Conservation (phyloP, 108 stramenopile genomes). For the Aureococcus anophagefferens region DNA sequence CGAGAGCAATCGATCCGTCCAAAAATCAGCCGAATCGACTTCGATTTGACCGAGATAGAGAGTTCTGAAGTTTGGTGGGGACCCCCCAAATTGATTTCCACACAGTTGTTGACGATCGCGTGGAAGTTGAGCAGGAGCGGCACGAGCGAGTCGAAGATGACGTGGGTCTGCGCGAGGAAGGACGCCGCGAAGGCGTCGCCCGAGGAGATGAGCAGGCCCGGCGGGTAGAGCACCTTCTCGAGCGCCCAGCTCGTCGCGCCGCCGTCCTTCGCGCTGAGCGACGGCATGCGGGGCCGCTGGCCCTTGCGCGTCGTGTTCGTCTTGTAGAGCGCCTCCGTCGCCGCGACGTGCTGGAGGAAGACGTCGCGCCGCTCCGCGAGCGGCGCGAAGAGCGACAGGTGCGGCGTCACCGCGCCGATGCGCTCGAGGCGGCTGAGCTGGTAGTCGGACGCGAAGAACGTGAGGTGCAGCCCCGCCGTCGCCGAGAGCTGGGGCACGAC, state of each 20-base stretch:
- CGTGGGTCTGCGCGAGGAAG: background rate
- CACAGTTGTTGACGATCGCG: background rate
- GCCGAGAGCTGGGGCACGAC: background rate
- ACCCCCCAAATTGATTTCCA: no score
- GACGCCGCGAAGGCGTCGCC: background rate
- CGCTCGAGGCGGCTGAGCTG: background rate
- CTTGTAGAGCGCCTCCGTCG: no score
- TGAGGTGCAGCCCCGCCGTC: background rate
- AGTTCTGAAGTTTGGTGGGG: no score
- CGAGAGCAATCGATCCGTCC: no score
- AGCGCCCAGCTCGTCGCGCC: background rate
- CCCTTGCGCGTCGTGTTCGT: no score
- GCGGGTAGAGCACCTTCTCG: background rate
- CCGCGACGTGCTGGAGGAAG: no score
- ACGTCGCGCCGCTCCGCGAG: background rate
- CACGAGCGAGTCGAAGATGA: background rate
- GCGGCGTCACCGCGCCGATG: background rate
- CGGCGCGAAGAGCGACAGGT: background rate
- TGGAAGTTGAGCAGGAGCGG: background rate
- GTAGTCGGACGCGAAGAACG: background rate
- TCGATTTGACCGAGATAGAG: no score
- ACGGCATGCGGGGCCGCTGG: no score
- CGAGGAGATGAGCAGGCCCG: background rate
- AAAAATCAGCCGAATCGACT: no score
- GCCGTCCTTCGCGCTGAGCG: no score